Evolutionary conservation across 1,139 yeast species (phyloP), one percentile per base, ranked within the genome.

Genomic region (Pichia sp.): DNA sequence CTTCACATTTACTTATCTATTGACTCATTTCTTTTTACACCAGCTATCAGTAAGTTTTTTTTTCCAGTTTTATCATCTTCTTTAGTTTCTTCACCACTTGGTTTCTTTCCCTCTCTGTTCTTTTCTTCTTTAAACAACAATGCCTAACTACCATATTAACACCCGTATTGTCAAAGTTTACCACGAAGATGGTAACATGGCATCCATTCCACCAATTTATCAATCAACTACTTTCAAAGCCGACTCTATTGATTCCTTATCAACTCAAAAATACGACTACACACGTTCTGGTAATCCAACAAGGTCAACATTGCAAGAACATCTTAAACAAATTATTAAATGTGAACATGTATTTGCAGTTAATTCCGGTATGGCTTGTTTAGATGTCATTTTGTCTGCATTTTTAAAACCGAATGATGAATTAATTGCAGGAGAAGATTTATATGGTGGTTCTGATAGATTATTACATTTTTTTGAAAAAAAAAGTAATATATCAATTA

Each of bases 281-380:
- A 88, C 97, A 0, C 76, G 97, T 63, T 84, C 95, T n/a, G 97
- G 97, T 3, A 90, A 90, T 68, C 97, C 97, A 33, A 88, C 97
- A 1, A 76, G 97, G 68, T 81, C 95, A 0, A 80, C 81, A 48
- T 72, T 89, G 55, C 96, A 90, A 67, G 74, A 80, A 51, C 95
- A 90, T 62, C 67, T 90, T 62, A 84, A 88, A 47, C 79, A 81
- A 60, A 79, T 90, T 63, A 88, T 88, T 84, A 77, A 76, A 49
- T 91, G 95, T 13, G 72, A 77, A 44, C 78, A 84, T 51, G 81
- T 89, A 1, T 83, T 77, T 62, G 96, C 95, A 5, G 96, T 90
- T 14, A 82, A 91, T 41, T 83, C 91, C 52, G 97, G 97, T 33
- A 90, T 90, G 97, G 87, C 95, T 10, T 90, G 96, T 55, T 74